Conservation (phyloP, 805 yeast genomes). For the Yamadazyma tumulicola region DNA sequence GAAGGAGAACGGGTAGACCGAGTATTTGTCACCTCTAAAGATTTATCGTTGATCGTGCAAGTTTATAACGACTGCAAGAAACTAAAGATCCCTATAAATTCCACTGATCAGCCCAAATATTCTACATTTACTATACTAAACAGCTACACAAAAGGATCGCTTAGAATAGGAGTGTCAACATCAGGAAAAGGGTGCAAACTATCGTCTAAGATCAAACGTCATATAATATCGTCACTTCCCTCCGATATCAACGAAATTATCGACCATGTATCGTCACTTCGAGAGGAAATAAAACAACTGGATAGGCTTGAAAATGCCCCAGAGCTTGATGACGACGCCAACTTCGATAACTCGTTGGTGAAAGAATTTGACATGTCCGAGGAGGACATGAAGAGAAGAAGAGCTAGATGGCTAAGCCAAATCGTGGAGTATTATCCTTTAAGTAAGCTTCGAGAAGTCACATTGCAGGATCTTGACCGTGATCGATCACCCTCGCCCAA, state of each 20-base stretch:
- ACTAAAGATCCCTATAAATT: conserved; percentile 78
- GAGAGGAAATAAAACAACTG: conserved; percentile 40
- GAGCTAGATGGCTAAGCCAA: conserved; percentile 84
- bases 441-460: conserved; percentile 47
- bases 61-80: conserved; percentile 52
- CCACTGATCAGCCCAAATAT: conserved; percentile 65
- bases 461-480: conserved; percentile 4
- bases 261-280: conserved; percentile 61
- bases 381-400: conserved; percentile 49
- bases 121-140: conserved; percentile 79
- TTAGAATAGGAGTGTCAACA: conserved; percentile 82
- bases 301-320: conserved; percentile 39
- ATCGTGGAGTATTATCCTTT: conserved; percentile 89
- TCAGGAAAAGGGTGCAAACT: conserved; percentile 87
- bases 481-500: background rate
- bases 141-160: conserved; percentile 63
- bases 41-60: background rate
- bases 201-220: conserved; percentile 77
- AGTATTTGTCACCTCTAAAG: conserved; percentile 55
- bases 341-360: conserved; percentile 60
- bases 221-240: conserved; percentile 63
- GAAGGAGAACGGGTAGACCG: conserved; percentile 69
- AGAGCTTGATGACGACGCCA: conserved; percentile 68
- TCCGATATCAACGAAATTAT: conserved; percentile 67
- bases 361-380: conserved; percentile 55